phyloP scores from a whole-genome alignment of 2,329 filamentous ascomycete species.

The Ophiostoma tasmaniense region DNA sequence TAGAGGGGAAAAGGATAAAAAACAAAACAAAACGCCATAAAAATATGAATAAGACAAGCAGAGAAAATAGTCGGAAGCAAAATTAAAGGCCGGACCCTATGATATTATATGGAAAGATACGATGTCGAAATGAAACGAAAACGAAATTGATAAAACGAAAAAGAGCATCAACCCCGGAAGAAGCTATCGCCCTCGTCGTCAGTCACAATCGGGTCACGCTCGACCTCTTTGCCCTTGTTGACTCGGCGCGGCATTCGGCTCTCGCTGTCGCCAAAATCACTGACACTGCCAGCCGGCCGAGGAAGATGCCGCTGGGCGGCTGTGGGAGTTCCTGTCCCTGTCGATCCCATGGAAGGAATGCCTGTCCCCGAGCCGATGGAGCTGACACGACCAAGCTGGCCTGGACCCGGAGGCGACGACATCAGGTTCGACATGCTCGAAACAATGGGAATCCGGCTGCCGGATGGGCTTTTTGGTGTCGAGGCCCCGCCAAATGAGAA shows the following conservation, averaged over 20 bases:
- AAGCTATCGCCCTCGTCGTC: conserved; percentile 23
- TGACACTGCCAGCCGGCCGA: background rate
- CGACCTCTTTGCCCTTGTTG: conserved; percentile 45
- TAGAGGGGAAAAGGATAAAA: background rate
- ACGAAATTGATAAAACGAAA: background rate
- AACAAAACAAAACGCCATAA: background rate
- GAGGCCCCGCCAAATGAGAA: background rate
- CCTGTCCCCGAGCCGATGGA: background rate
- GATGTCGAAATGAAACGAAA: background rate
- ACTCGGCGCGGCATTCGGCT: conserved; percentile 13
- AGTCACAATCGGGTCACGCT: conserved; percentile 24
- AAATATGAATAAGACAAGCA: background rate
- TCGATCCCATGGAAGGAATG: background rate
- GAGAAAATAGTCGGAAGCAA: background rate
- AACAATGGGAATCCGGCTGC: conserved; percentile 14
- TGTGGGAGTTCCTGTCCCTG: background rate
- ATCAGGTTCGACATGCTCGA: background rate
- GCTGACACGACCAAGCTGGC: background rate
- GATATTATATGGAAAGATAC: background rate
- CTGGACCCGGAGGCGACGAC: background rate
- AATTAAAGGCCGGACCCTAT: background rate
- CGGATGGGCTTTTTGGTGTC: conserved; percentile 9
- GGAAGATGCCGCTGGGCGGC: background rate
- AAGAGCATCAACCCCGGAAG: background rate
- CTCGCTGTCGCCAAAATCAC: conserved; percentile 19